Percentiles rank a stretch among this genome's conserved stretches.
Evolutionary conservation across 257 asterid species (phyloP).

Genomic region (Solanum megistacrolobum): DNA sequence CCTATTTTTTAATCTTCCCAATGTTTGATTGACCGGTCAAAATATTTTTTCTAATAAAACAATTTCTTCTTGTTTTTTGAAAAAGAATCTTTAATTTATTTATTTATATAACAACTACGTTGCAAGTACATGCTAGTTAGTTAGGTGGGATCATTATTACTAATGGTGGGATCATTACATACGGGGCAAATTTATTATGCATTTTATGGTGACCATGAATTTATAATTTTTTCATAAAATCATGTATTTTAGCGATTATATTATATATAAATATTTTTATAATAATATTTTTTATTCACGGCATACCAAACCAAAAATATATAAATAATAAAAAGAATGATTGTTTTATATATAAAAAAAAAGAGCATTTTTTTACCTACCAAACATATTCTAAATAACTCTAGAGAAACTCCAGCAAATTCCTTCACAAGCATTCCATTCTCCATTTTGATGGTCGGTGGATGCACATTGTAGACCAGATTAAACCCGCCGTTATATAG

Average conservation of each 20-base stretch:
- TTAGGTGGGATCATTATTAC: not conserved
- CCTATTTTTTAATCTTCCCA: no score
- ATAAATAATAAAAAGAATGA: no score
- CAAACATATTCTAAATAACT: not conserved
- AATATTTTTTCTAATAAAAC: not conserved
- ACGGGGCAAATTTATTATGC: not conserved
- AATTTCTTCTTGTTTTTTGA: no score
- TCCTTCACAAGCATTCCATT: not conserved
- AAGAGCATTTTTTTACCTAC: not conserved
- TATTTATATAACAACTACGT: not conserved
- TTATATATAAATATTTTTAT: no score
- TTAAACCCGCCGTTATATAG: not conserved
- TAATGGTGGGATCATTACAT: not conserved
- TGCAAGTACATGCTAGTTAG: not conserved
- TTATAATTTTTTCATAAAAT: no score
- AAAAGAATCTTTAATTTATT: not conserved
- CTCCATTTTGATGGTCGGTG: not conserved
- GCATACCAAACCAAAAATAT: not conserved
- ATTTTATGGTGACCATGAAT: not conserved
- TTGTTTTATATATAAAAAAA: no score
- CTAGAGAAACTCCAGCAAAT: not conserved
- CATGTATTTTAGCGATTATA: not conserved
- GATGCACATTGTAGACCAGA: not conserved
- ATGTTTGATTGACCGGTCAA: not conserved
- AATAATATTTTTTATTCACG: no score